phyloP scores from a whole-genome alignment of 345 rosid species.

The Salix dunnii region DNA sequence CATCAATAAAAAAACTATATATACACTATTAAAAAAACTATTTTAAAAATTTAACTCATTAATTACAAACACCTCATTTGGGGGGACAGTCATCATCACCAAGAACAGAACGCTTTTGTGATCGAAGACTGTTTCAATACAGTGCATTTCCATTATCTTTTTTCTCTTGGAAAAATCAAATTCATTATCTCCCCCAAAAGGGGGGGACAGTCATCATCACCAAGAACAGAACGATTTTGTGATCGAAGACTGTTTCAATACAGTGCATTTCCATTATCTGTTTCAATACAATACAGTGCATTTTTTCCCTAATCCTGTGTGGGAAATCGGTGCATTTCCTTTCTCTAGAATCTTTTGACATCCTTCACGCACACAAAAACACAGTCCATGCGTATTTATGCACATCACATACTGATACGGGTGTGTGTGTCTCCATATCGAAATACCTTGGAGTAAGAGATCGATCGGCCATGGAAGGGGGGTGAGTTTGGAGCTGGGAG shows the following conservation, averaged over 20 bases:
- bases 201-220: too few relatives aligned
- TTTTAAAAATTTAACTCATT: too few relatives aligned
- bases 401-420: too few relatives aligned
- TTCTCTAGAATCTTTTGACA: constrained; percentile 44
- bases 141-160: constrained; percentile 24
- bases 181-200: constrained; percentile 21
- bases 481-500: constrained; percentile 19
- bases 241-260: constrained; percentile 55
- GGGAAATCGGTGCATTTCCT: constrained; percentile 43
- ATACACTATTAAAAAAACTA: too few relatives aligned
- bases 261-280: too few relatives aligned
- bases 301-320: constrained; percentile 61
- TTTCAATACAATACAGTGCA: constrained; percentile 43
- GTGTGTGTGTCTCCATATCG: not conserved
- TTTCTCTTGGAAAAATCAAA: constrained; percentile 36
- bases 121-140: constrained; percentile 56
- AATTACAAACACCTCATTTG: too few relatives aligned
- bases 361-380: constrained; percentile 23
- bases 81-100: too few relatives aligned
- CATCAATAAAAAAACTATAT: too few relatives aligned
- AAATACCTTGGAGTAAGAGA: constrained; percentile 56
- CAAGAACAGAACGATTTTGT: constrained; percentile 59
- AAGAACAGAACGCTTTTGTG: constrained; percentile 61
- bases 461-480: constrained; percentile 73
- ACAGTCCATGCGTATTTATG: not conserved